Percentiles rank a stretch among this genome's conserved stretches.
phyloP scores from a whole-genome alignment of 2,329 filamentous ascomycete genomes.

The Dothiorella sarmentorum region DNA sequence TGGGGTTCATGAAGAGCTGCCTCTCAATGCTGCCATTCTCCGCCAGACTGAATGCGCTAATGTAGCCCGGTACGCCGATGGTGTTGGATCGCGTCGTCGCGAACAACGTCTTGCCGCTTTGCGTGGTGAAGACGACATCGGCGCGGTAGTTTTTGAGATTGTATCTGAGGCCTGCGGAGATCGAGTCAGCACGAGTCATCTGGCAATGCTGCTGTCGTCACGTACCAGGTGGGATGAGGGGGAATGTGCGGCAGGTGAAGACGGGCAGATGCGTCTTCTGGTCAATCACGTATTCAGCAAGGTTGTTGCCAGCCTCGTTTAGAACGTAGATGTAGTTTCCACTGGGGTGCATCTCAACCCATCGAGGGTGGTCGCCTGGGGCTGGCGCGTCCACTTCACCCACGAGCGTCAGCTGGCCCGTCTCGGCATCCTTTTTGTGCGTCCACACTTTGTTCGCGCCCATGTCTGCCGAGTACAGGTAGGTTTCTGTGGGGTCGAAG shows the following conservation, averaged over 20 bases:
- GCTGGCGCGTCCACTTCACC: conserved; percentile 70
- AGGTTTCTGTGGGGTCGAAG: conserved; percentile 69
- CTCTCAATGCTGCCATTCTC: conserved; percentile 68
- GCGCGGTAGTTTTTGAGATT: conserved; percentile 70
- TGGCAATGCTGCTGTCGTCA: not conserved
- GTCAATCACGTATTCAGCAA: conserved; percentile 80
- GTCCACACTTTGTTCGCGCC: conserved; percentile 80
- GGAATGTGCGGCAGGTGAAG: conserved; percentile 73
- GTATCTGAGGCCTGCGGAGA: conserved; percentile 14
- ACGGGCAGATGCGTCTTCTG: conserved; percentile 68
- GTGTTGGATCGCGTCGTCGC: conserved; percentile 78
- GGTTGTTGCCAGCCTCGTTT: conserved; percentile 84
- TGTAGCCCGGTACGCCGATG: conserved; percentile 73
- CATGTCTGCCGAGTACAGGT: conserved; percentile 77
- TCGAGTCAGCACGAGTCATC: conserved; percentile 16
- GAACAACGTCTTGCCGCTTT: conserved; percentile 72
- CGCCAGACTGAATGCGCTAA: conserved; percentile 72
- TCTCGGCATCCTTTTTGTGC: conserved; percentile 64
- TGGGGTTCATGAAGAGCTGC: conserved; percentile 78
- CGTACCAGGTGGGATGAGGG: conserved; percentile 73
- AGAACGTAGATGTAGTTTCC: conserved; percentile 79
- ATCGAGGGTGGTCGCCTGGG: conserved; percentile 74
- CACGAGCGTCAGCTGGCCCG: conserved; percentile 64
- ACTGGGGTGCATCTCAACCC: conserved; percentile 78
- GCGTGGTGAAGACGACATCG: conserved; percentile 74